These are phyloP conservation scores for Garcia nutans DNA, from an alignment of 345 rosid species.

Conservation along the genomic window DNA sequence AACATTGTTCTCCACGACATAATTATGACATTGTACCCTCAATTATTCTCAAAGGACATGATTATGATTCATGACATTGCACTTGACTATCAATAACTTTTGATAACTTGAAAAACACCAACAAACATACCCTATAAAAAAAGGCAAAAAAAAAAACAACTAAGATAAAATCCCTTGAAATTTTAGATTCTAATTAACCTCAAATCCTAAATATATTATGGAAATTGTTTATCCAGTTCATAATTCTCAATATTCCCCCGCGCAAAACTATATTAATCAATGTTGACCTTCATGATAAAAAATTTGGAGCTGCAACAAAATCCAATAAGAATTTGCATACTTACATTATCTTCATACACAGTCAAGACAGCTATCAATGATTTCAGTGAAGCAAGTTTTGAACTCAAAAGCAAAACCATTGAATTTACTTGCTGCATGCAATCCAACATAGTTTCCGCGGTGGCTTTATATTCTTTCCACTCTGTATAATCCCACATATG, in stretches of 20 bases:
- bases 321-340: constrained; percentile 34
- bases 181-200: neutral
- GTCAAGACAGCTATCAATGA: constrained; percentile 60
- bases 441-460: constrained; percentile 58
- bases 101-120: neutral
- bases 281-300: constrained; percentile 5
- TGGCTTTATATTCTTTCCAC: constrained; percentile 66
- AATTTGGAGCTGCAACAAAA: constrained; percentile 5
- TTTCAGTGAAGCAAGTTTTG: constrained; percentile 60
- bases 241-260: neutral
- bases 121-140: neutral
- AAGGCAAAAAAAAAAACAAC: neutral
- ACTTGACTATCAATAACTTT: neutral
- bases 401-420: constrained; percentile 58
- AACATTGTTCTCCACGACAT: neutral
- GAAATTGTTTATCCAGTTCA: neutral
- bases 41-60: neutral
- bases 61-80: neutral
- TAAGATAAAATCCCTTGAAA: neutral
- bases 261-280: constrained; percentile 2
- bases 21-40: neutral
- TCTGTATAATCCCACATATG: constrained; percentile 75
- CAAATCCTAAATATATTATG: neutral
- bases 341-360: constrained; percentile 60
- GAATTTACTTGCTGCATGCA: constrained; percentile 65